Percentiles rank a stretch among this genome's conserved stretches.
Conservation (phyloP, 1,284 basidiomycete species). For the Lentinula novae-zelandiae region DNA sequence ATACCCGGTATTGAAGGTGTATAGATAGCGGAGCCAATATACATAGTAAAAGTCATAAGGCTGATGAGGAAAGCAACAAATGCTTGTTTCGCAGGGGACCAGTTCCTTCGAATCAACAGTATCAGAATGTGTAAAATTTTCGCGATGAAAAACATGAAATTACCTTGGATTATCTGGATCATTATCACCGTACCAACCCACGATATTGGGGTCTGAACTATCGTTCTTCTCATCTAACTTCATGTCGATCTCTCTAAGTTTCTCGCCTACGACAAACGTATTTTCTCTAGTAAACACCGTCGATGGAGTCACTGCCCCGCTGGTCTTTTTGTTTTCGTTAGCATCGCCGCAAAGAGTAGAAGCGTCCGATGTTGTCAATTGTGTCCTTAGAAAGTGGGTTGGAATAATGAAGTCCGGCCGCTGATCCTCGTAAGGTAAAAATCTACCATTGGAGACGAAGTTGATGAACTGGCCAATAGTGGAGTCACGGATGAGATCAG, state of each 20-base stretch:
- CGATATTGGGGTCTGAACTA: neutral
- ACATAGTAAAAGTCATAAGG: slow-evolving; percentile 58
- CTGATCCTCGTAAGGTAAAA: neutral
- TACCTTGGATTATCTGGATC: slow-evolving; percentile 31
- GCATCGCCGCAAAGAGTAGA: neutral
- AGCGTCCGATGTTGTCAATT: neutral
- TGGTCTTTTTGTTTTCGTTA: neutral
- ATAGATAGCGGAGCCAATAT: slow-evolving; percentile 34
- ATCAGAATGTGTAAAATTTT: neutral
- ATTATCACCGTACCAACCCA: slow-evolving; percentile 24
- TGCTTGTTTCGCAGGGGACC: slow-evolving; percentile 23
- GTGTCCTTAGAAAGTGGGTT: neutral
- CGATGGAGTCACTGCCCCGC: neutral
- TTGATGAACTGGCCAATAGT: slow-evolving; percentile 2
- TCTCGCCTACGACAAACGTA: neutral
- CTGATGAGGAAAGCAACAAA: slow-evolving; percentile 51
- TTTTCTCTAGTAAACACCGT: neutral
- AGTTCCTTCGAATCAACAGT: slow-evolving; percentile 21
- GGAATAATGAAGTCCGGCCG: neutral
- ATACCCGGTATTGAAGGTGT: slow-evolving; percentile 38
- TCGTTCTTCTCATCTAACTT: neutral
- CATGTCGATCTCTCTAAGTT: neutral
- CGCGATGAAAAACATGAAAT: slow-evolving; percentile 4
- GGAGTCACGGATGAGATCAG: slow-evolving; percentile 5
- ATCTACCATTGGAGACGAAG: neutral